Conservation (phyloP, 257 asterid species). For the Penstemon davidsonii region DNA sequence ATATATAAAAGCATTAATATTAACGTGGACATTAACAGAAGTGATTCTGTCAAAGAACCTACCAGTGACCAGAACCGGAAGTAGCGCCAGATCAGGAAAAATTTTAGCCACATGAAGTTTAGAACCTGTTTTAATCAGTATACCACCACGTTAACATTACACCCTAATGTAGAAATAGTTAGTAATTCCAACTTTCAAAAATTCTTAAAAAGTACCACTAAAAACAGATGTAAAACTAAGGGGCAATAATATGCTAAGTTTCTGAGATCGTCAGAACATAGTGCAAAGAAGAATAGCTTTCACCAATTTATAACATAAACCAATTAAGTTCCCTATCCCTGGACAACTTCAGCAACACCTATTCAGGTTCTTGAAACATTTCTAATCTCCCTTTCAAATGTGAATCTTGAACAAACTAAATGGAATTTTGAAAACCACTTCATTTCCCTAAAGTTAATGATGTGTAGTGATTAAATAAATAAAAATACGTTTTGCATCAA, state of each 20-base stretch:
- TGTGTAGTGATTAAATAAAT: background rate
- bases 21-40: constrained; percentile 18
- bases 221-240: background rate
- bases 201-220: background rate
- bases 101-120: constrained; percentile 97
- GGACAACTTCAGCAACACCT: background rate
- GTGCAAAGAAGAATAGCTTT: constrained; percentile 1
- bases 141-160: constrained; percentile 18
- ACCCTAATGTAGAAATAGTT: constrained; percentile 7
- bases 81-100: constrained; percentile 93
- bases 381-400: background rate
- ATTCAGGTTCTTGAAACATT: background rate
- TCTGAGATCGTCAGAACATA: background rate
- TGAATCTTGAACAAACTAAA: background rate
- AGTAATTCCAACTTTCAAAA: constrained; percentile 6
- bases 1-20: constrained; percentile 15
- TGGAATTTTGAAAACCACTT: no score
- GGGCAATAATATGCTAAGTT: background rate
- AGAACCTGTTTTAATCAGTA: constrained; percentile 61
- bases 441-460: background rate
- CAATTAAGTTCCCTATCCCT: background rate
- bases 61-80: constrained; percentile 96
- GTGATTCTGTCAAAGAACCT: constrained; percentile 32
- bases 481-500: no score
- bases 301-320: background rate